phyloP scores from a whole-genome alignment of 163 green algal genomes.

The Scenedesmus sp. region DNA sequence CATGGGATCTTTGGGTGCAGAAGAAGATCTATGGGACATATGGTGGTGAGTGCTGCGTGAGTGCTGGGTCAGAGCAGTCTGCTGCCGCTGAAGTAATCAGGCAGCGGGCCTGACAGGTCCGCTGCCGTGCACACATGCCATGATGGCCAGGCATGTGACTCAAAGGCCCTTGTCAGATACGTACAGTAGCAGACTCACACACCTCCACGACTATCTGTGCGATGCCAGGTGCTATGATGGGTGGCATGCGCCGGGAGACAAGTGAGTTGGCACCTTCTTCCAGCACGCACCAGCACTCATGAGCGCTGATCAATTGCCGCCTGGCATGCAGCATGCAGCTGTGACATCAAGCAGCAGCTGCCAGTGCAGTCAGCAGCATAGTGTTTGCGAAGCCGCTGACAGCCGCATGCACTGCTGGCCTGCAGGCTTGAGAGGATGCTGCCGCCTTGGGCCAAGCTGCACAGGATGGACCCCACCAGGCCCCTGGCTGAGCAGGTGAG shows the following conservation, averaged over 20 bases:
- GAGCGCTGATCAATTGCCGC: too few species aligned
- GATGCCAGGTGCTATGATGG: conserved; percentile 60
- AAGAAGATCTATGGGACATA: conserved; percentile 48
- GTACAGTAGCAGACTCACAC: background rate
- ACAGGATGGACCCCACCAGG: conserved; percentile 54
- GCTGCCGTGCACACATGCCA: background rate
- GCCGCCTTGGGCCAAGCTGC: conserved; percentile 56
- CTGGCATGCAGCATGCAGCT: background rate
- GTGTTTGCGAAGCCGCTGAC: background rate
- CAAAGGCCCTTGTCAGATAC: background rate
- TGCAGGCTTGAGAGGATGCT: conserved; percentile 57
- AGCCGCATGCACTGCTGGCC: background rate
- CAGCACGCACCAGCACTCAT: background rate
- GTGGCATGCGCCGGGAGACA: conserved; percentile 57
- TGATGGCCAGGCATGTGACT: background rate
- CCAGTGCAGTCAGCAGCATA: background rate
- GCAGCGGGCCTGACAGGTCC: background rate
- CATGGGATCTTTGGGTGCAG: background rate
- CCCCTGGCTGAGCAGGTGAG: conserved; percentile 53
- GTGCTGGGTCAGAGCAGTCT: background rate
- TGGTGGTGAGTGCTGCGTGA: conserved; percentile 32
- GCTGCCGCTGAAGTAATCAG: background rate
- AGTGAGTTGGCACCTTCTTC: conserved; percentile 15
- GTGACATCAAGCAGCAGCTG: background rate
- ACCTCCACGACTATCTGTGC: background rate